Evolutionary conservation across 1,284 basidiomycete species (phyloP).

Genomic region (Cryptococcus hybrid): DNA sequence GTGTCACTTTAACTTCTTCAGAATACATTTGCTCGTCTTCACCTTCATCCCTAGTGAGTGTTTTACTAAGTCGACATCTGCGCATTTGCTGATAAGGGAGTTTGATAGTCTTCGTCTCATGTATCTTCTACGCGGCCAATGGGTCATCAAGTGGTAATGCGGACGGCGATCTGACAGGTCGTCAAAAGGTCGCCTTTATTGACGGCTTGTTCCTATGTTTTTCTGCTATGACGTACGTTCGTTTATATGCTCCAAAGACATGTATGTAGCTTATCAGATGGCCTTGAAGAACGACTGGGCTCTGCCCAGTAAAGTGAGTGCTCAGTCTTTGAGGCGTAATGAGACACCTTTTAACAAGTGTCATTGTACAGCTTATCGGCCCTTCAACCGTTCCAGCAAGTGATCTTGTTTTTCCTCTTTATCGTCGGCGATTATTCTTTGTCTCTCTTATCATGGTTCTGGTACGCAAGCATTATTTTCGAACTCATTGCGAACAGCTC

Average conservation of each 20-base stretch:
- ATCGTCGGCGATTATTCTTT: slow-evolving; percentile 33
- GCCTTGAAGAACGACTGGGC: slow-evolving; percentile 25
- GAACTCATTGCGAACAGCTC: slow-evolving; percentile 28
- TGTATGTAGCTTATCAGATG: background rate
- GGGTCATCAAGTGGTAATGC: slow-evolving; percentile 24
- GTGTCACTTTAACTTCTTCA: slow-evolving; percentile 38
- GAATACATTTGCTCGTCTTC: slow-evolving; percentile 36
- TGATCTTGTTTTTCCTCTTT: slow-evolving; percentile 37
- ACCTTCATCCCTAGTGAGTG: slow-evolving; percentile 26
- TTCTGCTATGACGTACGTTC: slow-evolving; percentile 39
- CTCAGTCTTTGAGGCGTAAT: background rate
- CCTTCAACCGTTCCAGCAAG: slow-evolving; percentile 34
- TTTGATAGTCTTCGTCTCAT: slow-evolving; percentile 21
- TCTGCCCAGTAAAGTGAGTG: slow-evolving; percentile 31
- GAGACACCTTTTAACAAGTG: background rate
- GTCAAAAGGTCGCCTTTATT: slow-evolving; percentile 28
- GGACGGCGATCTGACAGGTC: slow-evolving; percentile 11
- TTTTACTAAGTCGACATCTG: too few species aligned
- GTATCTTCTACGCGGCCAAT: slow-evolving; percentile 35
- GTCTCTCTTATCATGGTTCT: slow-evolving; percentile 37
- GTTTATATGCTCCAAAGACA: background rate
- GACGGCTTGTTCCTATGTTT: slow-evolving; percentile 35
- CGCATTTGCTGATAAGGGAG: background rate
- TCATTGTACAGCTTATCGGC: slow-evolving; percentile 27
- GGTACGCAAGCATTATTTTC: slow-evolving; percentile 33